Evolutionary conservation across 805 yeast genomes (phyloP), one percentile per base, ranked within the genome.

Genomic region (Wickerhamiella allomyrinae): DNA sequence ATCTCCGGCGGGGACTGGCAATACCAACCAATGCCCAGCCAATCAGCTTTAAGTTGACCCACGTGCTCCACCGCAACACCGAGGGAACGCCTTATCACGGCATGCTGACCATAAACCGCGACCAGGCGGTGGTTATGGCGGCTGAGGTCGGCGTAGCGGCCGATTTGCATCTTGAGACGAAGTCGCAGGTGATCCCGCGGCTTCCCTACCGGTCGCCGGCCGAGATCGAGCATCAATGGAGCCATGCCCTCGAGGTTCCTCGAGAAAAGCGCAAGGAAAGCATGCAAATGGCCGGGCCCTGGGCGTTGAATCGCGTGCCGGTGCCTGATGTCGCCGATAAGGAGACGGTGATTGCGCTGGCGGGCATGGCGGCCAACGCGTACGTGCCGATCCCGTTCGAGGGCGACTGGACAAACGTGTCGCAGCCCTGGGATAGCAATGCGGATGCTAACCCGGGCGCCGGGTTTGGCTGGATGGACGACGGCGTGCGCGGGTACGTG

Each of bases 401-500:
- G 20, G 87, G 86, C 37, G 93, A 84, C 56, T 91, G 97, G 97
- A 64, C 79, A 42, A 91, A 89, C 53, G 74, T 83, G 10, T 55
- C 53, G 29, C 25, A 34, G 7, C 54, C 48, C 31, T 42, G 48
- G 15, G 47, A 42, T 17, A 72, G 75, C 0, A 61, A 58, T 0
- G 83, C 77, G 67, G 66, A 72, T 46, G 63, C 67, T 22, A 66
- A 63, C n/a, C 6, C 3, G 11, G 66, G 71, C n/a, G 52, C 62
- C 10, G 74, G 77, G 14, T 79, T 79, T 57, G 97, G 97, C 2
- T 91, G 97, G 98, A 71, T 75, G 47, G 77, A 68, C 8, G 76
- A 73, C 46, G 96, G 96, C 1, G 61, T 91, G 2, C 68, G 98
- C 35, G 98, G 98, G 2, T 95, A 91, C 57, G 75, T 91, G 1